A percentile compares a stretch with the other conserved stretches of the same genome.
Conservation (phyloP, 345 rosid genomes). For the Ricinus communis region DNA sequence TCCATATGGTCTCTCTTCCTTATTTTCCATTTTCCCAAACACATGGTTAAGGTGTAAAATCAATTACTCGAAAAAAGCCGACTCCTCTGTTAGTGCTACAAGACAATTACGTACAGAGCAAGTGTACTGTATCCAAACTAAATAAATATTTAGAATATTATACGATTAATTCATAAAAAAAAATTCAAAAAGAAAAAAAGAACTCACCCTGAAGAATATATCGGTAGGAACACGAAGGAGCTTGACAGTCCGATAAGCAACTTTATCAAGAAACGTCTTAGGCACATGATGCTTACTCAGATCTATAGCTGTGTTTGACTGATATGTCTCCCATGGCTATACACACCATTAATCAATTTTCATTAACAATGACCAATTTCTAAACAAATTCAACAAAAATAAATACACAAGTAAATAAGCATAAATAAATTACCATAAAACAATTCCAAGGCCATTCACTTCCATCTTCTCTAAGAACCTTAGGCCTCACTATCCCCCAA, state of each 20-base stretch:
- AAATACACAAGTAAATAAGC: not conserved
- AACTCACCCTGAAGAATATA: slow-evolving; percentile 61
- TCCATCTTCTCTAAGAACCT: slow-evolving; percentile 57
- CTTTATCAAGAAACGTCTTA: slow-evolving; percentile 49
- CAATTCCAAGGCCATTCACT: slow-evolving; percentile 83
- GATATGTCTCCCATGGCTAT: slow-evolving; percentile 81
- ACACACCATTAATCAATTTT: not conserved
- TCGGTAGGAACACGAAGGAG: slow-evolving; percentile 71
- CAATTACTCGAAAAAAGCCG: too few species aligned
- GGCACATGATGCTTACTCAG: slow-evolving; percentile 71
- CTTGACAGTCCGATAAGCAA: slow-evolving; percentile 69
- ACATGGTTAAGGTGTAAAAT: too few species aligned
- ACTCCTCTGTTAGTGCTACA: too few species aligned
- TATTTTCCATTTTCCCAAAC: too few species aligned
- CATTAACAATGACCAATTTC: not conserved
- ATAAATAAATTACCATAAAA: slow-evolving; percentile 46
- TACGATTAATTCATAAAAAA: too few species aligned
- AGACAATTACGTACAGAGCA: too few species aligned
- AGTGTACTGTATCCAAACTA: too few species aligned
- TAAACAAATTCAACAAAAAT: not conserved
- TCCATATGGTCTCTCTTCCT: too few species aligned
- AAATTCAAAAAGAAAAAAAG: too few species aligned
- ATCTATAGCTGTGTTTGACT: slow-evolving; percentile 58
- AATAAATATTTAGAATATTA: too few species aligned
- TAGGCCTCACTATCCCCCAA: slow-evolving; percentile 72